Evolutionary conservation across 352 stramenopile genomes (phyloP).

Genomic region (Phytophthora cactorum): DNA sequence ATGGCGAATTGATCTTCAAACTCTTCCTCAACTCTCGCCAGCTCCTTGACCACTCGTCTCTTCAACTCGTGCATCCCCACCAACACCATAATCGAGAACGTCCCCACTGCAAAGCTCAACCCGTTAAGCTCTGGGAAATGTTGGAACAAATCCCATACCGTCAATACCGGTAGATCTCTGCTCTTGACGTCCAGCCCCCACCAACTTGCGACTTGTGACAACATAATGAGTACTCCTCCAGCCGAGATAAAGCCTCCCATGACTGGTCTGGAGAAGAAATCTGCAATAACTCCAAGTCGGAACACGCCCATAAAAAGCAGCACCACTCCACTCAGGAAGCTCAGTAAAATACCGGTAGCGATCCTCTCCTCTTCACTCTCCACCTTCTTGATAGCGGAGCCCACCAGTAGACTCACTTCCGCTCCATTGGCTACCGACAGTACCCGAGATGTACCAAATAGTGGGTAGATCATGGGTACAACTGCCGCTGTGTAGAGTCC

Average conservation of each 20-base stretch:
- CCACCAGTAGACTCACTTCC: constrained; percentile 70
- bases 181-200: constrained; percentile 58
- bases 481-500: constrained; percentile 76
- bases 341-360: constrained; percentile 70
- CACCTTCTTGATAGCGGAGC: constrained; percentile 57
- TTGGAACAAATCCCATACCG: constrained; percentile 54
- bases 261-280: constrained; percentile 76
- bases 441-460: constrained; percentile 70
- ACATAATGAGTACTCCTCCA: constrained; percentile 70
- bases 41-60: constrained; percentile 47
- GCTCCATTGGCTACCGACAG: constrained; percentile 73
- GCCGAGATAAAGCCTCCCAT: constrained; percentile 80
- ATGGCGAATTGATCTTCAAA: constrained; percentile 53
- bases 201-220: constrained; percentile 68
- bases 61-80: constrained; percentile 47
- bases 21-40: constrained; percentile 39
- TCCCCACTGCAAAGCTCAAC: constrained; percentile 56
- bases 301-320: constrained; percentile 66
- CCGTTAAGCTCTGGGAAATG: constrained; percentile 57
- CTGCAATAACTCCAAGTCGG: constrained; percentile 63
- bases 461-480: constrained; percentile 73
- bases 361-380: constrained; percentile 65
- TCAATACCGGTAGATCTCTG: constrained; percentile 59
- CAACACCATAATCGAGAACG: constrained; percentile 58
- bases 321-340: constrained; percentile 67